phyloP scores from a whole-genome alignment of 2,329 filamentous ascomycete genomes.

The Aspergillus viridinutans region DNA sequence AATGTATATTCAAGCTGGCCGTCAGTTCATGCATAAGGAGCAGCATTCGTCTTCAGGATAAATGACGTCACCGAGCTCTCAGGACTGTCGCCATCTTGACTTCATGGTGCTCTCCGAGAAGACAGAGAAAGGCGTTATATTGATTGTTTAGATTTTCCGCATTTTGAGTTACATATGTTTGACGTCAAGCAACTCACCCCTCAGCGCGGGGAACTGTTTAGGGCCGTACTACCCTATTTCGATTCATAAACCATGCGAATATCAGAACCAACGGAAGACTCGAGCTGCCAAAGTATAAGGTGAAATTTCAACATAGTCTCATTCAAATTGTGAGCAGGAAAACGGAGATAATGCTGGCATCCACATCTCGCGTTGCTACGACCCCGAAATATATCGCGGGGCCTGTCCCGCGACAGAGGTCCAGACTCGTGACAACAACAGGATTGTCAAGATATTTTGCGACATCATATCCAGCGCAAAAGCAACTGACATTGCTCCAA shows the following conservation, averaged over 20 bases:
- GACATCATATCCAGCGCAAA: slow-evolving; percentile 11
- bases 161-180: slow-evolving; percentile 7
- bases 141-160: background rate
- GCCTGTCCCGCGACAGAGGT: slow-evolving; percentile 4
- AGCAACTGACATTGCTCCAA: slow-evolving; percentile 40
- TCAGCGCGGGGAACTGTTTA: background rate
- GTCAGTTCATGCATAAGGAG: no score
- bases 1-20: no score
- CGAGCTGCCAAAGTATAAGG: background rate
- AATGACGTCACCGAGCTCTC: background rate
- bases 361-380: slow-evolving; percentile 1
- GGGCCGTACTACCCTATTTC: background rate
- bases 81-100: slow-evolving; percentile 3
- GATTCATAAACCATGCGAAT: background rate
- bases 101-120: background rate
- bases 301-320: background rate
- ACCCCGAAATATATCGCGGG: slow-evolving; percentile 6
- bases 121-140: no score
- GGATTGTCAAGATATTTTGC: slow-evolving; percentile 15
- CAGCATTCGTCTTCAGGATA: no score
- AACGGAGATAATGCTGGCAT: slow-evolving; percentile 7
- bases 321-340: background rate
- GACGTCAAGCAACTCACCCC: slow-evolving; percentile 11
- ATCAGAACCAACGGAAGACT: background rate
- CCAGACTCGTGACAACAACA: slow-evolving; percentile 5